Evolutionary conservation across 2,329 filamentous ascomycete genomes (phyloP).

Genomic region (Trichoderma sp.): DNA sequence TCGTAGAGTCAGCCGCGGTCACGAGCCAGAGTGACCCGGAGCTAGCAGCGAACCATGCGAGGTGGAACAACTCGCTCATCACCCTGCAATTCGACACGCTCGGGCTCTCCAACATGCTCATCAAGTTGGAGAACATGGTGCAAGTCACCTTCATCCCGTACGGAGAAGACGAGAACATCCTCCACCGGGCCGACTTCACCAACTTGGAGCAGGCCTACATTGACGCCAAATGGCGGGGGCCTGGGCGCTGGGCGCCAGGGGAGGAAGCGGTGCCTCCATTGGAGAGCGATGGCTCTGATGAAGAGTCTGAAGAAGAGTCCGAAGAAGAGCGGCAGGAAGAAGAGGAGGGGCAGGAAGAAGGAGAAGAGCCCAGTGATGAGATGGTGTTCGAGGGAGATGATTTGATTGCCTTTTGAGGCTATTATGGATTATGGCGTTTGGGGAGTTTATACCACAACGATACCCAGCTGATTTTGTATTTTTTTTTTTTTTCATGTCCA

Average conservation of each 20-base stretch:
- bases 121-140: neutral
- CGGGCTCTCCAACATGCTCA: neutral
- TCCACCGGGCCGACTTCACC: conserved; percentile 4
- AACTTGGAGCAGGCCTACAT: neutral
- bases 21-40: too few relatives aligned
- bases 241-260: conserved; percentile 6
- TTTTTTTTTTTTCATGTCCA: neutral
- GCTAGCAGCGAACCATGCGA: too few relatives aligned
- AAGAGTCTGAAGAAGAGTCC: neutral
- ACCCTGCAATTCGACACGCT: neutral
- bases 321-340: neutral
- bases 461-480: neutral
- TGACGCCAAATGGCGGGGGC: neutral
- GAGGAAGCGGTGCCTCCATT: neutral
- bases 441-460: neutral
- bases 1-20: neutral
- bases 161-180: neutral
- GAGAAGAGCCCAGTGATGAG: neutral
- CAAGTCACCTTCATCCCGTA: neutral
- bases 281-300: neutral
- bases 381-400: neutral
- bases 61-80: neutral
- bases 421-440: neutral
- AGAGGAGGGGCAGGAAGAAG: neutral
- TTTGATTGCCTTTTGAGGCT: neutral